Conservation (phyloP, 371 early-diverging fungal genomes). For the Synchytrium microbalum region DNA sequence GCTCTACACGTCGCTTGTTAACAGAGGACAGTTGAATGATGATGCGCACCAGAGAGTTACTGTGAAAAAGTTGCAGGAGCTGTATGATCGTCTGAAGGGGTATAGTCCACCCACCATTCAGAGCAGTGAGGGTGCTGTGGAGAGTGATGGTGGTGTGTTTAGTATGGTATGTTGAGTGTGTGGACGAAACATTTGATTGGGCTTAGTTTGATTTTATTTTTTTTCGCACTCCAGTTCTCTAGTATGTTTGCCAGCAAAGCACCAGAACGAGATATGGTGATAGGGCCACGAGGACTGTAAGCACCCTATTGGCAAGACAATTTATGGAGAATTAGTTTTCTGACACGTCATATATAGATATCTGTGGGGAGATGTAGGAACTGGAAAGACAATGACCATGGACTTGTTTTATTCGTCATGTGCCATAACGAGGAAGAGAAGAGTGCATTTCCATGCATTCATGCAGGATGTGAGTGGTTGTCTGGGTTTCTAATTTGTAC, state of each 20-base stretch:
- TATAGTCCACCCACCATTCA: slow-evolving; percentile 35
- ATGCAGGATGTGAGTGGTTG: slow-evolving; percentile 89
- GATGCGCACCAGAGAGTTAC: slow-evolving; percentile 54
- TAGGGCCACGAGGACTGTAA: not conserved
- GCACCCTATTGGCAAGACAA: no score
- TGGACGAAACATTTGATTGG: no score
- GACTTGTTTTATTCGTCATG: slow-evolving; percentile 81
- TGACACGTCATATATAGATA: no score
- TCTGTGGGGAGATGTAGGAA: slow-evolving; percentile 24
- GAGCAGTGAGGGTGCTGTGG: not conserved
- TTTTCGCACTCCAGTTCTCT: not conserved
- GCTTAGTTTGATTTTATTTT: no score
- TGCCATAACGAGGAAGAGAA: slow-evolving; percentile 59
- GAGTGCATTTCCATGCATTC: slow-evolving; percentile 92
- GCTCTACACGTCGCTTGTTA: slow-evolving; percentile 6
- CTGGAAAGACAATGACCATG: slow-evolving; percentile 96
- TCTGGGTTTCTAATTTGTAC: no score
- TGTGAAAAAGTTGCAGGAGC: slow-evolving; percentile 44
- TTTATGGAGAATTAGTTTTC: no score
- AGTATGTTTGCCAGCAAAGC: not conserved
- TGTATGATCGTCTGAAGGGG: slow-evolving; percentile 41
- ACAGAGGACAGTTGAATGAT: slow-evolving; percentile 3
- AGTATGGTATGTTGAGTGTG: not conserved
- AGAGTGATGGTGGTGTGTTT: not conserved
- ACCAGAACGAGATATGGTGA: not conserved